Conservation (phyloP, 441 rosid species). For the Aquilaria agallochum region DNA sequence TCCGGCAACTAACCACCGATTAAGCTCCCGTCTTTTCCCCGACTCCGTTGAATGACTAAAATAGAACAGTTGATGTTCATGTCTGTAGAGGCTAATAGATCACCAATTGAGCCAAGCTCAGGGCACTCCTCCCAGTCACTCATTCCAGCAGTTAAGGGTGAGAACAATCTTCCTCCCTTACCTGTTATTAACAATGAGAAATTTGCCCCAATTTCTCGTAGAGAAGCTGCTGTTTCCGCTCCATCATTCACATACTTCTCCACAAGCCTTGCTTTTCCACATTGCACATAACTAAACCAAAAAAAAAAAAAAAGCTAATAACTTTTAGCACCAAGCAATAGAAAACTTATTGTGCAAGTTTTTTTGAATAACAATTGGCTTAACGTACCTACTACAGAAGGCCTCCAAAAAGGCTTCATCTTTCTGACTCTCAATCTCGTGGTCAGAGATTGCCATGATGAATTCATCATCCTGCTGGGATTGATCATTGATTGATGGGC, state of each 20-base stretch:
- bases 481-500: constrained; percentile 13
- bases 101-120: constrained; percentile 56
- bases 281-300: constrained; percentile 30
- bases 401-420: constrained; percentile 52
- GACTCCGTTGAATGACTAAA: constrained; percentile 57
- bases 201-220: constrained; percentile 33
- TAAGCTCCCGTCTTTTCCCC: constrained; percentile 7
- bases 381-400: constrained; percentile 43
- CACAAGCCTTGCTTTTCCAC: constrained; percentile 38
- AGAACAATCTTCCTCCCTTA: constrained; percentile 42
- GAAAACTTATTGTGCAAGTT: no score
- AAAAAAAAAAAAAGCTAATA: not conserved
- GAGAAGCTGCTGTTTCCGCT: constrained; percentile 26
- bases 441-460: constrained; percentile 39
- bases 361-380: not conserved
- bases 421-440: constrained; percentile 32
- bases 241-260: constrained; percentile 43
- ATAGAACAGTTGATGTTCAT: constrained; percentile 38
- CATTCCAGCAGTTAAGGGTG: constrained; percentile 42
- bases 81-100: constrained; percentile 55
- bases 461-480: constrained; percentile 32
- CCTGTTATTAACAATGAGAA: constrained; percentile 54
- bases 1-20: constrained; percentile 2
- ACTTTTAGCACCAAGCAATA: not conserved
- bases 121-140: constrained; percentile 85